Percentiles rank a stretch among this genome's conserved stretches.
These are phyloP conservation scores for Entomophthora muscae DNA, from an alignment of 371 early-diverging fungal genomes.

Conservation along the genomic window DNA sequence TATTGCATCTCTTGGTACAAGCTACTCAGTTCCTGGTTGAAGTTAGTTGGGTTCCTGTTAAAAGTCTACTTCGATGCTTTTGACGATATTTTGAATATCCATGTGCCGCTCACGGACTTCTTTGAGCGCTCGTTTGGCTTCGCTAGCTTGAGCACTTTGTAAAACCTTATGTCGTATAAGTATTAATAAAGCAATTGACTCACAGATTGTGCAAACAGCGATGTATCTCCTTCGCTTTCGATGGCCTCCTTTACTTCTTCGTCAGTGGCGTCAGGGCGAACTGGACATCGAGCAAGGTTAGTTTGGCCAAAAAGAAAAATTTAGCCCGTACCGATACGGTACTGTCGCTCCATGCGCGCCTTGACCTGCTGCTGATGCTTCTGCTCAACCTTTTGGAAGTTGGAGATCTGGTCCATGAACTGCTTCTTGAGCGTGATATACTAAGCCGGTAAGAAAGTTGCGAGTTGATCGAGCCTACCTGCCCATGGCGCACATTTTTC, in stretches of 20 bases:
- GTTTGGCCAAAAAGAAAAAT: neutral
- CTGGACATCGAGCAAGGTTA: conserved; percentile 18
- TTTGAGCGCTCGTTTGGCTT: conserved; percentile 56
- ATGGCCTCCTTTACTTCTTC: conserved; percentile 62
- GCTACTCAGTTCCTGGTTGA: conserved; percentile 53
- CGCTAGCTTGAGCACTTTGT: conserved; percentile 51
- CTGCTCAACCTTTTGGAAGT: conserved; percentile 62
- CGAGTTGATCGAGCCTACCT: neutral
- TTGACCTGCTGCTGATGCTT: conserved; percentile 67
- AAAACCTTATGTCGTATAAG: conserved; percentile 28
- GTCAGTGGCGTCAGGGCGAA: conserved; percentile 66
- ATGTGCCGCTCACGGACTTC: conserved; percentile 77
- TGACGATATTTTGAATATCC: conserved; percentile 68
- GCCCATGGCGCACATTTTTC: neutral
- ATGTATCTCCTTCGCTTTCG: conserved; percentile 47
- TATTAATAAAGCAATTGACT: conserved; percentile 4
- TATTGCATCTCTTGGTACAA: conserved; percentile 82
- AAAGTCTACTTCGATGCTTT: conserved; percentile 11
- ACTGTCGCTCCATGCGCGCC: conserved; percentile 68
- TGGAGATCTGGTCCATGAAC: conserved; percentile 63
- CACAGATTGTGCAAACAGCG: conserved; percentile 75
- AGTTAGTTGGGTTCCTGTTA: neutral
- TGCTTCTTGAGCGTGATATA: conserved; percentile 27
- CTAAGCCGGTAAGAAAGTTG: conserved; percentile 1
- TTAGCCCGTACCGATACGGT: conserved; percentile 43